These are phyloP conservation scores for Hylodesmum podocarpum DNA, from an alignment of 306 rosid species.

Conservation along the genomic window DNA sequence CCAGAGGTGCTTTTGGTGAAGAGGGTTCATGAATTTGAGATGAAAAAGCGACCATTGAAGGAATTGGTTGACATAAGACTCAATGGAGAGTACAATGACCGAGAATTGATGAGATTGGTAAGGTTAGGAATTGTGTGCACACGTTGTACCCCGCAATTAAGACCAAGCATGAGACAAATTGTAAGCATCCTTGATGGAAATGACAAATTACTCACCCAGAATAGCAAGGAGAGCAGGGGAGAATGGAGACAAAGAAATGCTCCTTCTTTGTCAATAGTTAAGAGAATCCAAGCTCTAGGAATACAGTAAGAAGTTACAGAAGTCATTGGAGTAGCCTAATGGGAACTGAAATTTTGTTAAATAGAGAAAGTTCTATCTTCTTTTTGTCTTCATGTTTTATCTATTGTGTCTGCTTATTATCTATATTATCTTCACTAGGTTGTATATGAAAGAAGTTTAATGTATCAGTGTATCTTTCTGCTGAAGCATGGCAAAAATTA, in stretches of 20 bases:
- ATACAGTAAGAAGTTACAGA: constrained; percentile 55
- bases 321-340: neutral
- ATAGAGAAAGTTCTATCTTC: constrained; percentile 19
- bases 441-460: constrained; percentile 28
- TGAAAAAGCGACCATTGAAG: constrained; percentile 56
- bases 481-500: constrained; percentile 13
- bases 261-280: constrained; percentile 58
- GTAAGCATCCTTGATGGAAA: constrained; percentile 79
- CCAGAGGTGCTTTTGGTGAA: constrained; percentile 84
- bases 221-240: constrained; percentile 56
- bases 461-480: constrained; percentile 24
- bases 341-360: constrained; percentile 26
- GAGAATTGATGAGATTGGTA: constrained; percentile 64
- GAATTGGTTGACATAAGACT: constrained; percentile 69
- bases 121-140: constrained; percentile 77
- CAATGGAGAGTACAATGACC: constrained; percentile 59
- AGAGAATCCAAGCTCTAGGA: constrained; percentile 91
- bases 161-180: constrained; percentile 87
- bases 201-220: constrained; percentile 48
- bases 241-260: constrained; percentile 71
- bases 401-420: constrained; percentile 17
- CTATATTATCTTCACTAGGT: constrained; percentile 14
- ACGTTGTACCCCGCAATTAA: constrained; percentile 47
- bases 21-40: constrained; percentile 66
- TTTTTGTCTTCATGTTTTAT: constrained; percentile 20